These are phyloP conservation scores for Magnusiomyces suaveolens DNA, from an alignment of 1,139 yeast genomes.

Conservation along the genomic window DNA sequence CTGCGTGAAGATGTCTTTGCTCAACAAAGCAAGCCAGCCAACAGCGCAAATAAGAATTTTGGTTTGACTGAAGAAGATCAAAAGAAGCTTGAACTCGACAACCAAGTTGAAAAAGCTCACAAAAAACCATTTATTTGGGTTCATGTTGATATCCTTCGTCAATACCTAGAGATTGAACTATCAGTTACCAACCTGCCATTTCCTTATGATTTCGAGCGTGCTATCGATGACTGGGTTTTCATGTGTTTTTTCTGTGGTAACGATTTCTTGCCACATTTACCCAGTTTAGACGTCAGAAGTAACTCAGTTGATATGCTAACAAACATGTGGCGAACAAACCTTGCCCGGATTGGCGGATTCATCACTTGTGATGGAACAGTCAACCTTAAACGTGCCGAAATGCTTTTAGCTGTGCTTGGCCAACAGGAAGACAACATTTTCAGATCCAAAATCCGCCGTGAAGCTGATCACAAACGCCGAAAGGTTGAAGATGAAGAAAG, in stretches of 20 bases:
- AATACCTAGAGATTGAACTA: slow-evolving; percentile 78
- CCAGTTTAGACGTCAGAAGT: slow-evolving; percentile 89
- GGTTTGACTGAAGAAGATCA: slow-evolving; percentile 23
- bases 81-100: slow-evolving; percentile 44
- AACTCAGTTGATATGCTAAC: slow-evolving; percentile 80
- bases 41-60: slow-evolving; percentile 23
- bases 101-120: slow-evolving; percentile 45
- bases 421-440: slow-evolving; percentile 74
- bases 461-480: slow-evolving; percentile 56
- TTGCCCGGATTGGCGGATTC: slow-evolving; percentile 62
- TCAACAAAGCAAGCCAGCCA: slow-evolving; percentile 42
- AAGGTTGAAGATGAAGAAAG: slow-evolving; percentile 31
- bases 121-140: slow-evolving; percentile 91
- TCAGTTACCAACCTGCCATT: slow-evolving; percentile 56
- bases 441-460: slow-evolving; percentile 53
- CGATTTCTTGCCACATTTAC: slow-evolving; percentile 95
- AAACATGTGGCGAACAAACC: slow-evolving; percentile 67
- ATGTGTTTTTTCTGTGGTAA: slow-evolving; percentile 98
- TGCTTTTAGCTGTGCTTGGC: slow-evolving; percentile 55
- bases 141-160: slow-evolving; percentile 78
- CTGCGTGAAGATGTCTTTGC: slow-evolving; percentile 95
- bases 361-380: slow-evolving; percentile 85
- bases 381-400: slow-evolving; percentile 66
- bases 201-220: slow-evolving; percentile 82
- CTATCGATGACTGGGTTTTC: slow-evolving; percentile 97